These are phyloP conservation scores for Vitellaria paradoxa DNA, from an alignment of 179 eudicot species.

Conservation along the genomic window DNA sequence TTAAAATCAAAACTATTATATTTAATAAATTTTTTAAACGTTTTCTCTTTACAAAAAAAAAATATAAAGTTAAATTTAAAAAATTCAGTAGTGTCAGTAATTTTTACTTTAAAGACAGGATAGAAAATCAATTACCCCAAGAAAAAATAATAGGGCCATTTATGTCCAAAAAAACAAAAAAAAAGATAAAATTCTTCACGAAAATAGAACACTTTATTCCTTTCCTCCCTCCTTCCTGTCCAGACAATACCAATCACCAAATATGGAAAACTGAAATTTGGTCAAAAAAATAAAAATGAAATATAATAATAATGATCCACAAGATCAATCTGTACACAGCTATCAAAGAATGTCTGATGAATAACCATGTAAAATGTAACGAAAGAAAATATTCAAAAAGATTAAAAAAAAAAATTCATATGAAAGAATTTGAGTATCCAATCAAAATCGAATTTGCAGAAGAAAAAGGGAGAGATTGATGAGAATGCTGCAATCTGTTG, in stretches of 20 bases:
- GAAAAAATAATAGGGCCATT: too few relatives aligned
- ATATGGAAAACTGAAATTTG: neutral
- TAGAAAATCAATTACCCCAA: too few relatives aligned
- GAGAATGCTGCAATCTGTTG: slow-evolving; percentile 1
- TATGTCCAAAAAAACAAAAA: neutral
- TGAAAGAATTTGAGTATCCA: slow-evolving; percentile 30
- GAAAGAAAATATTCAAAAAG: neutral
- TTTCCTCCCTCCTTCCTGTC: neutral
- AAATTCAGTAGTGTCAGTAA: too few relatives aligned
- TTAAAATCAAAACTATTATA: too few relatives aligned
- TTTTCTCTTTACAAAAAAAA: too few relatives aligned
- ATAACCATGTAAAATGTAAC: neutral
- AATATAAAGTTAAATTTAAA: too few relatives aligned
- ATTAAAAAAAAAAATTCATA: slow-evolving; percentile 17
- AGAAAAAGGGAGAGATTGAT: neutral
- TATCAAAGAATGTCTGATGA: slow-evolving; percentile 27
- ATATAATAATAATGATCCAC: neutral
- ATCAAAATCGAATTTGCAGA: slow-evolving; percentile 12
- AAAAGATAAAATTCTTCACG: neutral
- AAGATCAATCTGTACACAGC: slow-evolving; percentile 20
- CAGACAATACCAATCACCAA: neutral
- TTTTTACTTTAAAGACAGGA: too few relatives aligned
- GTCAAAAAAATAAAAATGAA: neutral
- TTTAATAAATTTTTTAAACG: too few relatives aligned
- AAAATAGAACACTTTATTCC: slow-evolving; percentile 3